Base-by-base conservation (phyloP, 164 flowering plant genomes). In the Umbellularia californica region DNA sequence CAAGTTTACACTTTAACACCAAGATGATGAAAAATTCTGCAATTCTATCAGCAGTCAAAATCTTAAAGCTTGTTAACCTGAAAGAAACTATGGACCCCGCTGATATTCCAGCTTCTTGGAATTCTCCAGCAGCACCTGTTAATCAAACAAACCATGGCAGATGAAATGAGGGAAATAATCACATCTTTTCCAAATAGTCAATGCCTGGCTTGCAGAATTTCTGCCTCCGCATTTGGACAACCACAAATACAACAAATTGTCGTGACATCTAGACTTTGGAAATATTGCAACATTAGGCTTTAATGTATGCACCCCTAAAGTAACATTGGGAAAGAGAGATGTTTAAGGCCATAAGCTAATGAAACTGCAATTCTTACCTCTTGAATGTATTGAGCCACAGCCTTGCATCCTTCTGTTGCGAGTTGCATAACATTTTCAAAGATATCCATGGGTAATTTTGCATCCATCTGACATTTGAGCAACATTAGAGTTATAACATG, bases 351-450 rank as follows among this genome's bases (percentile, higher is more conserved):
- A 58, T 41, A 47, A 65, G 47, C 15, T 41, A n/a, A 58, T 9
- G 27, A 25, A 28, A 33, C 19, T 62, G 71, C 35, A n/a, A 55
- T 69, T 6, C 85, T 76, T 88, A 94, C 98, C 71, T 91, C 92
- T 25, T 93, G 87, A 51, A 92, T 87, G 82, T 88, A 88, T 80
- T 77, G 88, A 70, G 97, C 95, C 33, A 91, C 70, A 24, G 97
- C 98, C 81, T 93, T 95, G 90, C 98, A 95, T 75, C 98, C 98
- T 84, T 91, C 98, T 68, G 41, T 77, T 28, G 95, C 98, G 17
- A 95, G 88, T 81, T 92, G 87, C 95, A 95, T 91, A 51, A 93
- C 95, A 76, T 80, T 87, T 82, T 95, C 97, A 79, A 93, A 89
- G 50, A 76, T 87, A 80, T 92, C 95, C 81, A 89, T 73, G 3